phyloP scores from a whole-genome alignment of 2,329 filamentous ascomycete genomes.

The Microdochium trichocladiopsis region DNA sequence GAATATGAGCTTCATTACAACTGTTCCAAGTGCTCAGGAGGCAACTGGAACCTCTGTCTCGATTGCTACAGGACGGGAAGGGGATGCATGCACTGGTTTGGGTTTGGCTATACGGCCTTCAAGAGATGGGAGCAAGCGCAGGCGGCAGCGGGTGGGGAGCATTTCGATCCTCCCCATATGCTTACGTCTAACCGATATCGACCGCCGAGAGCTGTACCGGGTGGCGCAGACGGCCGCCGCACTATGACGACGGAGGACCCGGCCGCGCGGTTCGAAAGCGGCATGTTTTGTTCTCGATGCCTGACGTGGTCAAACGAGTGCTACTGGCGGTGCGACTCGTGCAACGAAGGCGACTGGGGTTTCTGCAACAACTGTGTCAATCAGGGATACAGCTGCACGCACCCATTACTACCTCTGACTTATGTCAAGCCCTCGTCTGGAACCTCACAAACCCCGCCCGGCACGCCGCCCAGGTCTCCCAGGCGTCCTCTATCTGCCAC shows the following conservation, averaged over 20 bases:
- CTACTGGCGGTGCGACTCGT: slow-evolving; percentile 82
- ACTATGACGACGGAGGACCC: slow-evolving; percentile 63
- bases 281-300: slow-evolving; percentile 80
- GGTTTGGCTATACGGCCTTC: slow-evolving; percentile 71
- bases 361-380: slow-evolving; percentile 88
- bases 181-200: slow-evolving; percentile 51
- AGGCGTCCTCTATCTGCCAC: slow-evolving; percentile 37
- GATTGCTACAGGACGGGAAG: slow-evolving; percentile 70
- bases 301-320: slow-evolving; percentile 68
- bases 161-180: slow-evolving; percentile 46
- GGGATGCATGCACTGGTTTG: slow-evolving; percentile 83
- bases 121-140: slow-evolving; percentile 54
- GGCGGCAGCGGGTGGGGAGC: slow-evolving; percentile 26
- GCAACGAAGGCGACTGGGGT: slow-evolving; percentile 92
- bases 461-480: slow-evolving; percentile 27
- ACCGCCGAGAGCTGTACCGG: slow-evolving; percentile 38
- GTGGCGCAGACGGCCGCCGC: slow-evolving; percentile 46
- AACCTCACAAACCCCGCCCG: slow-evolving; percentile 26
- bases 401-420: slow-evolving; percentile 70
- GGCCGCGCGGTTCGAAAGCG: slow-evolving; percentile 60
- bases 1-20: slow-evolving; percentile 84
- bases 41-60: slow-evolving; percentile 72
- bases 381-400: slow-evolving; percentile 72
- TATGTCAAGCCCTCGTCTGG: slow-evolving; percentile 39
- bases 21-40: slow-evolving; percentile 63